phyloP scores from a whole-genome alignment of 164 flowering plant genomes.

The Vitis vinifera region ASM3070453v1 NC_081807.1:6541501-6542000 shows the following conservation, averaged over 20 bases:
- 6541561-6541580: neutral
- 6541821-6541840: conserved; percentile 14
- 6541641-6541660: neutral
- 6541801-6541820: conserved; percentile 23
- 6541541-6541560: neutral
- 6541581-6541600: too few species aligned
- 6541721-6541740: neutral
- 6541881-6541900: conserved; percentile 21
- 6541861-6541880: conserved; percentile 21
- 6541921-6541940: neutral
- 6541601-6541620: neutral
- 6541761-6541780: conserved; percentile 44
- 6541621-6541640: neutral
- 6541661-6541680: neutral
- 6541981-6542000: conserved; percentile 13
- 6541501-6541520: too few species aligned
- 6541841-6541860: conserved; percentile 25
- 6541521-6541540: neutral
- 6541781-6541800: conserved; percentile 25
- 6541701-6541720: neutral
- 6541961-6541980: conserved; percentile 19
- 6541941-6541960: conserved; percentile 9
- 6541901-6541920: conserved; percentile 16
- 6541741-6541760: conserved; percentile 62
- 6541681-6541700: neutral